Conservation (phyloP, 2,329 filamentous ascomycete species). For the Pseudogymnoascus sp. region DNA sequence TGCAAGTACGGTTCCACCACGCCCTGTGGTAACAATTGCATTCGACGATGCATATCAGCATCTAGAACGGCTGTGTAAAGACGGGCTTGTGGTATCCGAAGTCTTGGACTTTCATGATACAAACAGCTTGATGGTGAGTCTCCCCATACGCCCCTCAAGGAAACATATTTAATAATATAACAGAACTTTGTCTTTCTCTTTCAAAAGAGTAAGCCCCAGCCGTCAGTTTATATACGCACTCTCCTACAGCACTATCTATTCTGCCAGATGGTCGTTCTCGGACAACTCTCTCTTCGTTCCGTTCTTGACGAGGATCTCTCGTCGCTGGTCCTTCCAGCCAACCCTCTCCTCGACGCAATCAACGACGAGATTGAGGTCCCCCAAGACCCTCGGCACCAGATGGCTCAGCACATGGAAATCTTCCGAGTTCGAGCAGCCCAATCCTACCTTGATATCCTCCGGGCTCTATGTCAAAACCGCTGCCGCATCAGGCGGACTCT, state of each 20-base stretch:
- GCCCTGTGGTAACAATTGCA: slow-evolving; percentile 73
- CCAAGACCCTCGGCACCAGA: slow-evolving; percentile 64
- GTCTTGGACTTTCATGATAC: slow-evolving; percentile 61
- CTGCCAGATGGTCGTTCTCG: slow-evolving; percentile 61
- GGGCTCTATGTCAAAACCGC: slow-evolving; percentile 80
- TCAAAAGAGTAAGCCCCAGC: slow-evolving; percentile 71
- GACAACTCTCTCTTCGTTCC: slow-evolving; percentile 60
- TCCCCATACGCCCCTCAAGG: slow-evolving; percentile 9
- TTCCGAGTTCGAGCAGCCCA: slow-evolving; percentile 55
- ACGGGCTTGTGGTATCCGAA: slow-evolving; percentile 61
- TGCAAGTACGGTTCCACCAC: slow-evolving; percentile 86
- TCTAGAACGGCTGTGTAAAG: slow-evolving; percentile 62
- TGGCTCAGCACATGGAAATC: slow-evolving; percentile 65
- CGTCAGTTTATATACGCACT: slow-evolving; percentile 74
- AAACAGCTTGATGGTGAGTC: slow-evolving; percentile 59
- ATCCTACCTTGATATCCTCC: slow-evolving; percentile 75
- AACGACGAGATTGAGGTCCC: slow-evolving; percentile 72
- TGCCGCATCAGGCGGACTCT: slow-evolving; percentile 85
- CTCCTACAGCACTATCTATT: slow-evolving; percentile 71
- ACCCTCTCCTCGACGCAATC: slow-evolving; percentile 59
- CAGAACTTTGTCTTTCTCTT: slow-evolving; percentile 69
- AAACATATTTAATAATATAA: slow-evolving; percentile 1
- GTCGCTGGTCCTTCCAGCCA: slow-evolving; percentile 65
- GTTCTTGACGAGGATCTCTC: slow-evolving; percentile 78
- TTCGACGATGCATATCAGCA: slow-evolving; percentile 65